These are phyloP conservation scores for Pichia thaimueangensis DNA, from an alignment of 805 yeast species.

Conservation along the genomic window DNA sequence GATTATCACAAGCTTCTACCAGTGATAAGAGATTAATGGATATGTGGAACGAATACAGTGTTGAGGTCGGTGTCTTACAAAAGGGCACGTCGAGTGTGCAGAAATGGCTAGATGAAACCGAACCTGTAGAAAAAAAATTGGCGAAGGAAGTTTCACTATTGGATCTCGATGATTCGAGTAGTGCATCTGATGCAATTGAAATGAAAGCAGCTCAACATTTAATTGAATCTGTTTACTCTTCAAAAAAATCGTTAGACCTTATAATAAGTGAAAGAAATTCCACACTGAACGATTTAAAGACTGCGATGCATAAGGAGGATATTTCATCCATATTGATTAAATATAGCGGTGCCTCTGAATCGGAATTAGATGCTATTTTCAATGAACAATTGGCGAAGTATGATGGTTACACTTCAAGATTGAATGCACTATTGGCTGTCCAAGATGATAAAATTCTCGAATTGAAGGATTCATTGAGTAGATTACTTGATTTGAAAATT, in stretches of 20 bases:
- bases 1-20: slow-evolving; percentile 53
- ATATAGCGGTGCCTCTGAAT: slow-evolving; percentile 45
- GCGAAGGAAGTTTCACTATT: slow-evolving; percentile 39
- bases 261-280: slow-evolving; percentile 58
- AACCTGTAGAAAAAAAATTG: slow-evolving; percentile 1
- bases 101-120: slow-evolving; percentile 20
- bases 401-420: slow-evolving; percentile 55
- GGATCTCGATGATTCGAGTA: slow-evolving; percentile 54
- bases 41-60: slow-evolving; percentile 36
- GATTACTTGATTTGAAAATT: slow-evolving; percentile 41
- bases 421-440: slow-evolving; percentile 60
- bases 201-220: slow-evolving; percentile 29
- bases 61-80: slow-evolving; percentile 39
- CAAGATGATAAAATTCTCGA: slow-evolving; percentile 46
- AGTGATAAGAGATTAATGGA: slow-evolving; percentile 51
- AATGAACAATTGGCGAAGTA: slow-evolving; percentile 72
- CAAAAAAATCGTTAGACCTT: slow-evolving; percentile 53
- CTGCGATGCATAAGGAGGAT: slow-evolving; percentile 71
- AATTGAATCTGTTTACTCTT: slow-evolving; percentile 48
- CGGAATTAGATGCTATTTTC: slow-evolving; percentile 45
- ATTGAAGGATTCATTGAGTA: slow-evolving; percentile 39
- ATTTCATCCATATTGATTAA: slow-evolving; percentile 68
- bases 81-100: slow-evolving; percentile 40
- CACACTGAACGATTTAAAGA: slow-evolving; percentile 59
- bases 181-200: slow-evolving; percentile 6